These are phyloP conservation scores for Micractinium sp. DNA, from an alignment of 139 green algal genomes.

Conservation along the genomic window DNA sequence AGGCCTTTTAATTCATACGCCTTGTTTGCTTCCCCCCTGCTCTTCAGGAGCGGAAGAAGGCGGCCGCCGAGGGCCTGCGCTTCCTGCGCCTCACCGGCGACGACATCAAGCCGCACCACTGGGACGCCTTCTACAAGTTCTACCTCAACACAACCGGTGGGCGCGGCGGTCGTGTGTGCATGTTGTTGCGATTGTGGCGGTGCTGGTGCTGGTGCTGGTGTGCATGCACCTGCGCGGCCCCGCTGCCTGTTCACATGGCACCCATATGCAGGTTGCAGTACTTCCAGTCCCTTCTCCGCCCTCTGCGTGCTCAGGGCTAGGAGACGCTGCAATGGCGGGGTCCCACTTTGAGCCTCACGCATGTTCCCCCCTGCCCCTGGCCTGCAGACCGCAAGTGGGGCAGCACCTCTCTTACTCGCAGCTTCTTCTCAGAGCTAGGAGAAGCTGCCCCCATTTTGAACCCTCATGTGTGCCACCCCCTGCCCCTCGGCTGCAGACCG, in stretches of 20 bases:
- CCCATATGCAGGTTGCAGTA: too few relatives aligned
- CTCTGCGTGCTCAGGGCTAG: too few relatives aligned
- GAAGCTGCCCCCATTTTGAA: too few relatives aligned
- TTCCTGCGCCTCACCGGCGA: conserved; percentile 69
- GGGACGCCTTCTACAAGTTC: conserved; percentile 88
- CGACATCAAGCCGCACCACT: conserved; percentile 70
- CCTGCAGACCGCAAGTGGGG: not conserved
- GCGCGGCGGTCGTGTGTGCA: not conserved
- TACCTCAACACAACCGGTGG: conserved; percentile 74
- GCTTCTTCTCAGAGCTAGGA: too few relatives aligned
- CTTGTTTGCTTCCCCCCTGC: not conserved
- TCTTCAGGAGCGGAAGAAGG: conserved; percentile 56
- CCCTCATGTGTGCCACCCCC: too few relatives aligned
- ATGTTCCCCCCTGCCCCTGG: not conserved
- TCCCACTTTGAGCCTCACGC: too few relatives aligned
- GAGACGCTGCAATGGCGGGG: too few relatives aligned
- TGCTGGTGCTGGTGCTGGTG: not conserved
- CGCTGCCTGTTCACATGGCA: too few relatives aligned
- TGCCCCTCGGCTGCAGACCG: not conserved
- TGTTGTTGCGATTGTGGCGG: not conserved
- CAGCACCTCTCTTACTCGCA: not conserved
- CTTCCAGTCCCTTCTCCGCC: too few relatives aligned
- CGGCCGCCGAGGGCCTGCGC: conserved; percentile 62
- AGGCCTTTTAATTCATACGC: too few relatives aligned
- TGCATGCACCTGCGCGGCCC: too few relatives aligned